phyloP scores from a whole-genome alignment of 768 basidiomycete species.

The Leucocoprinus sp. region DNA sequence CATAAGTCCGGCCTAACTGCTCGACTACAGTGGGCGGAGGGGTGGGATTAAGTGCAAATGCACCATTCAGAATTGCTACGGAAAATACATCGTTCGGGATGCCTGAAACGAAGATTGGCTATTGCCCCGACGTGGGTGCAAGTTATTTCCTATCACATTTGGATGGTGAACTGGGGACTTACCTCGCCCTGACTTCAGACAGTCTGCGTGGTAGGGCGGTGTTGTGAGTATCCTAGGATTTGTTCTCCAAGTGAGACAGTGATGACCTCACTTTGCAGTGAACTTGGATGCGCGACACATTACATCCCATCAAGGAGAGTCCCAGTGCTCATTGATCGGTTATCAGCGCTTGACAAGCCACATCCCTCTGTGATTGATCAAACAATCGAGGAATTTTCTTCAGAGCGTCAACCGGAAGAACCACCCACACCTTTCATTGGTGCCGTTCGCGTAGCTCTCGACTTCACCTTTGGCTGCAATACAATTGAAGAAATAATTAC shows the following conservation, averaged over 20 bases:
- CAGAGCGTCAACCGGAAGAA: conserved; percentile 56
- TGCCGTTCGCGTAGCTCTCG: conserved; percentile 65
- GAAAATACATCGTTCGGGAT: conserved; percentile 89
- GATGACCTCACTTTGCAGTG: conserved; percentile 37
- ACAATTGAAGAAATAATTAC: conserved; percentile 65
- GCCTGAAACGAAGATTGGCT: conserved; percentile 94
- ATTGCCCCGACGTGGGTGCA: conserved; percentile 88
- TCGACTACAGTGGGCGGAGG: conserved; percentile 82
- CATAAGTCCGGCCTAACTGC: conserved; percentile 6
- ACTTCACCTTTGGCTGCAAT: conserved; percentile 65
- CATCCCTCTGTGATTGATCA: conserved; percentile 32
- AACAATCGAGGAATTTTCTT: conserved; percentile 66
- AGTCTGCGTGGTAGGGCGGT: conserved; percentile 69
- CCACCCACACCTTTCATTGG: conserved; percentile 47
- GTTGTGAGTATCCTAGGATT: conserved; percentile 51
- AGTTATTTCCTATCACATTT: conserved; percentile 83
- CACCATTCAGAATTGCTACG: conserved; percentile 88
- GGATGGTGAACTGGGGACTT: conserved; percentile 92
- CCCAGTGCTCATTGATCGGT: conserved; percentile 58
- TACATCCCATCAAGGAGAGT: conserved; percentile 75
- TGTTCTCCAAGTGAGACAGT: conserved; percentile 7
- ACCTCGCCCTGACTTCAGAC: conserved; percentile 80
- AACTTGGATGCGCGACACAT: conserved; percentile 91
- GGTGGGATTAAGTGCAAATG: conserved; percentile 77
- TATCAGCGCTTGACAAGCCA: conserved; percentile 49